phyloP scores from a whole-genome alignment of 495 filamentous ascomycete species.

The Penicillium diatomitis region DNA sequence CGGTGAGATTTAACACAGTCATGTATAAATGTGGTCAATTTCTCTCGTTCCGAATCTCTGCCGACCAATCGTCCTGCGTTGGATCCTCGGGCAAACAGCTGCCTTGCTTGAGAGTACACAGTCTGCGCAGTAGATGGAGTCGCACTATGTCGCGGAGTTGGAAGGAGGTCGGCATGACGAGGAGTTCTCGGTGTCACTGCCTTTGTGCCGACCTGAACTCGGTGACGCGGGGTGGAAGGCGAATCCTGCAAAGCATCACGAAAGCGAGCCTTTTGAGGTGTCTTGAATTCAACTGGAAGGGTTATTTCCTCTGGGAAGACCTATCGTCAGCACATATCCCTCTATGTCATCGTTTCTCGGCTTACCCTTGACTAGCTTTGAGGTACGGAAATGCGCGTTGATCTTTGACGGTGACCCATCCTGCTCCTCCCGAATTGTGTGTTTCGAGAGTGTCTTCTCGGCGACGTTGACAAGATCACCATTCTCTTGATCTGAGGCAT shows the following conservation, averaged over 20 bases:
- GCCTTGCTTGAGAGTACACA: conserved; percentile 78
- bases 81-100: conserved; percentile 72
- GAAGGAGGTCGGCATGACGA: conserved; percentile 39
- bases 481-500: conserved; percentile 23
- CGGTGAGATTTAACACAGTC: conserved; percentile 47
- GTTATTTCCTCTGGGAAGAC: conserved; percentile 19
- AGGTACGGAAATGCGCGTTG: conserved; percentile 22
- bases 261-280: conserved; percentile 59
- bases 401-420: conserved; percentile 23
- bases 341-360: neutral
- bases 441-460: conserved; percentile 19
- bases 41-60: conserved; percentile 66
- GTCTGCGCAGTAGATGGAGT: conserved; percentile 56
- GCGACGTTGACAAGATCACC: conserved; percentile 13
- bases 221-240: conserved; percentile 61
- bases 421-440: conserved; percentile 21
- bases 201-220: conserved; percentile 52
- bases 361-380: conserved; percentile 29
- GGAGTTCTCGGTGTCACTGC: conserved; percentile 56
- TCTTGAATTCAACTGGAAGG: conserved; percentile 30
- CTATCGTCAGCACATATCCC: neutral
- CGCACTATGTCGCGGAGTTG: conserved; percentile 37
- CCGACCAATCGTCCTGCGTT: conserved; percentile 72
- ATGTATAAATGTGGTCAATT: conserved; percentile 61
- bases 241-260: conserved; percentile 54